Conservation (phyloP, 495 filamentous ascomycete species). For the Jackrogersella multiformis region DNA sequence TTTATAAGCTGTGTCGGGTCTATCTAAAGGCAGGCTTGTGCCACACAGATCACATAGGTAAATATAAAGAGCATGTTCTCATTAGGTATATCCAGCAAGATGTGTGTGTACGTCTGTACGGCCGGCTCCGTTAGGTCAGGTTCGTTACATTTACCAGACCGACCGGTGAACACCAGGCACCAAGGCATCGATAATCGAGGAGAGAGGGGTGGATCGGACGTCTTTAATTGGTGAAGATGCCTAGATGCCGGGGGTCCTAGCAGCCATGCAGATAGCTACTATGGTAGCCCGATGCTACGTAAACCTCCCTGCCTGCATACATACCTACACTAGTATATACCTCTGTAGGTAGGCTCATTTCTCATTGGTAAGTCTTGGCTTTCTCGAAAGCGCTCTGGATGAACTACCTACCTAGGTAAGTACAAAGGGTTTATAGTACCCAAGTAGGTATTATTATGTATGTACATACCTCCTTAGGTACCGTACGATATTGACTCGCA, state of each 20-base stretch:
- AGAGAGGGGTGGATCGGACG: slow-evolving; percentile 23
- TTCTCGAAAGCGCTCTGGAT: slow-evolving; percentile 5
- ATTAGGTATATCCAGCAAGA: slow-evolving; percentile 7
- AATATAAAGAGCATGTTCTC: slow-evolving; percentile 12
- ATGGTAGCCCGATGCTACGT: slow-evolving; percentile 33
- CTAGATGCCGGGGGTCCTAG: background rate
- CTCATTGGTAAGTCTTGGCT: slow-evolving; percentile 37
- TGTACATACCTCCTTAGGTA: too few relatives aligned
- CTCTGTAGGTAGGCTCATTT: slow-evolving; percentile 34
- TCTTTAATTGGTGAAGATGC: slow-evolving; percentile 9
- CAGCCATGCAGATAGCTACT: slow-evolving; percentile 32
- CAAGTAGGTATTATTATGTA: too few relatives aligned
- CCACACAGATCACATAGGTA: background rate
- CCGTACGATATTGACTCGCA: background rate
- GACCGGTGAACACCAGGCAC: slow-evolving; percentile 42
- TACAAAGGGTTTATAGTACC: too few relatives aligned
- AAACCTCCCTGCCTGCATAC: slow-evolving; percentile 21
- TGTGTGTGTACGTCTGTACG: background rate
- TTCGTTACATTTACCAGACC: slow-evolving; percentile 18
- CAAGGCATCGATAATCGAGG: slow-evolving; percentile 18
- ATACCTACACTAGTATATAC: slow-evolving; percentile 20
- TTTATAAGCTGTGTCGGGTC: background rate
- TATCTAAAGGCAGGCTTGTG: slow-evolving; percentile 2
- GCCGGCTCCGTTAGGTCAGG: slow-evolving; percentile 21
- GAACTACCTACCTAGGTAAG: background rate